Conservation (phyloP, 2,329 filamentous ascomycete genomes). For the Ophiostoma ulmi region DNA sequence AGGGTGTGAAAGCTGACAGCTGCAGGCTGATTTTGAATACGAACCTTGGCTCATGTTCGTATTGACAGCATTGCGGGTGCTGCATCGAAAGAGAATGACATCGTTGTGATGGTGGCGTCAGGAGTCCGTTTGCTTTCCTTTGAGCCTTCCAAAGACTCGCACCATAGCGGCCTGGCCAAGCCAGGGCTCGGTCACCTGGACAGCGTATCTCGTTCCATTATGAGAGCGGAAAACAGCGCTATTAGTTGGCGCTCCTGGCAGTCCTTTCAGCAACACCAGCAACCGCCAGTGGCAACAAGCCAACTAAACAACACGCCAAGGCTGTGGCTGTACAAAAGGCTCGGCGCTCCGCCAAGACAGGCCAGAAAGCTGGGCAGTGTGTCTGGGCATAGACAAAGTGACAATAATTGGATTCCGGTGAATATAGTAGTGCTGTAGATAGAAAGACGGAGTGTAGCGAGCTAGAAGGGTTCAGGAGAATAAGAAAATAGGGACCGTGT, state of each 20-base stretch:
- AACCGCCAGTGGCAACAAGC: constrained; percentile 1
- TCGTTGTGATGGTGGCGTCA: background rate
- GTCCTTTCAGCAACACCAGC: too few relatives aligned
- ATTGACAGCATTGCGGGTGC: background rate
- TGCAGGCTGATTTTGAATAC: background rate
- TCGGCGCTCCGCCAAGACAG: constrained; percentile 15
- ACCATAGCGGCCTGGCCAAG: background rate
- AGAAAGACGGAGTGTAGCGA: background rate
- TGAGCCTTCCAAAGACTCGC: background rate
- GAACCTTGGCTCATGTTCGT: background rate
- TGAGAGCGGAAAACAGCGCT: background rate
- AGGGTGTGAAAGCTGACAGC: background rate
- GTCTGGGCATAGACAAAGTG: constrained; percentile 10
- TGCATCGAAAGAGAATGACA: background rate
- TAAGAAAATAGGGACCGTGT: background rate
- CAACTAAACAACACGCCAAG: constrained; percentile 3
- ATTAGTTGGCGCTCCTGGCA: background rate
- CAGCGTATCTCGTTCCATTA: background rate
- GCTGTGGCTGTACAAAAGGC: constrained; percentile 14
- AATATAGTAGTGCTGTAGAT: background rate
- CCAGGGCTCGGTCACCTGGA: constrained; percentile 1
- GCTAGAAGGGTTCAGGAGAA: background rate
- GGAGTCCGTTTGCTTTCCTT: background rate
- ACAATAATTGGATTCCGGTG: background rate
- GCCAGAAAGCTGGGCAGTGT: constrained; percentile 10